Evolutionary conservation across 148 eudicot genomes (phyloP).

Genomic region (Beta vulgaris): DNA sequence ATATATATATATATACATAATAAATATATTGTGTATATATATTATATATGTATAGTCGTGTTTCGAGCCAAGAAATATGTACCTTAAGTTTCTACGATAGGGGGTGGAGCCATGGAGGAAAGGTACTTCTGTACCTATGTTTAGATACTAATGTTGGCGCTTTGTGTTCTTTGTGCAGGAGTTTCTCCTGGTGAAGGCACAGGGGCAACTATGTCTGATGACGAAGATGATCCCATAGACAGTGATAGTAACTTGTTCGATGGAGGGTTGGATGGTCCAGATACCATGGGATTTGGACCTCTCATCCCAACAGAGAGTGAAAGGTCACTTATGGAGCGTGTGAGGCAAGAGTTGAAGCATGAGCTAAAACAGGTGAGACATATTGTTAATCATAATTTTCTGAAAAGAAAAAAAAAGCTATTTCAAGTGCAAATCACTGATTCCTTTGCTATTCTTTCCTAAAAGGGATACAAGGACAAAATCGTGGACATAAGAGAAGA

Average conservation of each 20-base stretch:
- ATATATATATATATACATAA: too few relatives aligned
- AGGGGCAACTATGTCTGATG: conserved; percentile 97
- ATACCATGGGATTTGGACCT: conserved; percentile 85
- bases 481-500: conserved; percentile 92
- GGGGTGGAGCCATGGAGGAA: neutral
- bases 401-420: neutral
- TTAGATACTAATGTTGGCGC: conserved; percentile 4
- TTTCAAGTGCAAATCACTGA: conserved; percentile 10
- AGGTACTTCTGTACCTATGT: neutral
- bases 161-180: conserved; percentile 39
- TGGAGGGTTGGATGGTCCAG: conserved; percentile 64
- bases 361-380: conserved; percentile 63
- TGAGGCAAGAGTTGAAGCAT: conserved; percentile 81
- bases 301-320: conserved; percentile 82
- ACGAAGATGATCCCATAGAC: conserved; percentile 75
- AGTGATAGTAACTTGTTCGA: conserved; percentile 68
- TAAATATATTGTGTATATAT: too few relatives aligned
- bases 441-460: neutral
- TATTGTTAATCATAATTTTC: neutral
- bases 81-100: neutral
- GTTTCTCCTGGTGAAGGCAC: conserved; percentile 87
- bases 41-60: neutral
- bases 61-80: neutral
- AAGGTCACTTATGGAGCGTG: conserved; percentile 91
- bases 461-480: conserved; percentile 91